These are phyloP conservation scores for Colletotrichum sp. DNA, from an alignment of 2,329 filamentous ascomycete genomes.

Conservation along the genomic window DNA sequence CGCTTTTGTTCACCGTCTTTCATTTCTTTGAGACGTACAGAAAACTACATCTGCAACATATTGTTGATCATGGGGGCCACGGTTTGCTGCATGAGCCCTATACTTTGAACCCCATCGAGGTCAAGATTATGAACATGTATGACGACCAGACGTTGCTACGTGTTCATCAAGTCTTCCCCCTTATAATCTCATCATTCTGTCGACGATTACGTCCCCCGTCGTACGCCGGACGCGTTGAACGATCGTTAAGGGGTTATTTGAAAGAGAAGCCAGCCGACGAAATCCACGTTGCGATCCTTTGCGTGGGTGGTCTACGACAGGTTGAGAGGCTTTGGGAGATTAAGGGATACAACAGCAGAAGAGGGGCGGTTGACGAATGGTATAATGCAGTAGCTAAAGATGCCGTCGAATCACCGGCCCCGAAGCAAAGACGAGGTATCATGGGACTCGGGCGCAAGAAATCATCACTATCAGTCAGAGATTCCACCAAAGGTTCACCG, in stretches of 20 bases:
- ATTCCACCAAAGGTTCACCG: constrained; percentile 27
- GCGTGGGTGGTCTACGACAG: constrained; percentile 66
- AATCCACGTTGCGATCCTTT: constrained; percentile 64
- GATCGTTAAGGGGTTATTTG: constrained; percentile 67
- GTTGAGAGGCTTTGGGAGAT: constrained; percentile 71
- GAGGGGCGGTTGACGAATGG: constrained; percentile 65
- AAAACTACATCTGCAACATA: constrained; percentile 61
- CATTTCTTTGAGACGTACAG: constrained; percentile 73
- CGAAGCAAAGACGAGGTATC: constrained; percentile 57
- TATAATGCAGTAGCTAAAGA: constrained; percentile 57
- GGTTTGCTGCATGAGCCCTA: constrained; percentile 59
- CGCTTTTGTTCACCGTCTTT: constrained; percentile 68
- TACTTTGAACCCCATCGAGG: constrained; percentile 67
- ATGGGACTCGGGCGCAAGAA: constrained; percentile 64
- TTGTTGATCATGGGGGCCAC: constrained; percentile 55
- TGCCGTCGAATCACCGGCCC: constrained; percentile 39
- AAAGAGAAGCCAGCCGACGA: constrained; percentile 68
- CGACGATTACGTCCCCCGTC: constrained; percentile 67
- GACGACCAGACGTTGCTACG: constrained; percentile 66
- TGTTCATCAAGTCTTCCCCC: constrained; percentile 69
- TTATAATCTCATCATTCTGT: constrained; percentile 69
- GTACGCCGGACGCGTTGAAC: constrained; percentile 67
- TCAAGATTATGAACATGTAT: constrained; percentile 67
- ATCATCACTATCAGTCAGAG: constrained; percentile 44
- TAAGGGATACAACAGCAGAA: constrained; percentile 67